A percentile compares a stretch with the other conserved stretches of the same genome.
phyloP scores from a whole-genome alignment of 345 rosid species.

The Acer yangbiense region DNA sequence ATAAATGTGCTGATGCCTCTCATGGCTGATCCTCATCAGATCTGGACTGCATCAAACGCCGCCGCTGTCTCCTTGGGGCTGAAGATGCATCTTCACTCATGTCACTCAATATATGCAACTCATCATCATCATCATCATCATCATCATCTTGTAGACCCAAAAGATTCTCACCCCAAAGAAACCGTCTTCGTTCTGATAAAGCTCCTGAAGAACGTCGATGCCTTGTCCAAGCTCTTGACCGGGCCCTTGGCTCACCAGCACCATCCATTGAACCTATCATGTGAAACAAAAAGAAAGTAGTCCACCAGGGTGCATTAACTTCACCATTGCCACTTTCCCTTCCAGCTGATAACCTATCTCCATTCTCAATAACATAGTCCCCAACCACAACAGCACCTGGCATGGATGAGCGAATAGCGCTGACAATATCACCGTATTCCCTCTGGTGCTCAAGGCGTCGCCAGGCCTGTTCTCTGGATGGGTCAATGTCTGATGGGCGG shows the following conservation, averaged over 20 bases:
- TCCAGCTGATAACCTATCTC: slow-evolving; percentile 62
- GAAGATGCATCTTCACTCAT: slow-evolving; percentile 53
- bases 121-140: slow-evolving; percentile 40
- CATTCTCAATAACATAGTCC: slow-evolving; percentile 89
- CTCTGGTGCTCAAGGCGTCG: slow-evolving; percentile 75
- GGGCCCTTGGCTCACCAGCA: slow-evolving; percentile 57
- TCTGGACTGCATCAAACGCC: slow-evolving; percentile 70
- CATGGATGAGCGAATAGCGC: slow-evolving; percentile 82
- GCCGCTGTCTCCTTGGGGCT: slow-evolving; percentile 65
- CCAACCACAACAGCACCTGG: slow-evolving; percentile 96
- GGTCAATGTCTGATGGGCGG: slow-evolving; percentile 83
- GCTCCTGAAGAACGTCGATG: slow-evolving; percentile 55
- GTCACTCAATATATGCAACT: slow-evolving; percentile 48
- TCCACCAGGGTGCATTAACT: slow-evolving; percentile 59
- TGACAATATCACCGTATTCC: slow-evolving; percentile 79
- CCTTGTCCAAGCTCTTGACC: slow-evolving; percentile 80
- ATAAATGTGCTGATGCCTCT: slow-evolving; percentile 22
- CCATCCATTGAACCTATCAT: slow-evolving; percentile 75
- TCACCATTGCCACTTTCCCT: slow-evolving; percentile 57
- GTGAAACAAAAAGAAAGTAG: slow-evolving; percentile 74
- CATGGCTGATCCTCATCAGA: slow-evolving; percentile 66
- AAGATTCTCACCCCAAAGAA: slow-evolving; percentile 92
- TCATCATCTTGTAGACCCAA: slow-evolving; percentile 73
- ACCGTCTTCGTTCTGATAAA: slow-evolving; percentile 63
- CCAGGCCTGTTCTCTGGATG: slow-evolving; percentile 91